Base-by-base conservation (phyloP, 495 filamentous ascomycete genomes). In the Hypoxylon fragiforme region DNA sequence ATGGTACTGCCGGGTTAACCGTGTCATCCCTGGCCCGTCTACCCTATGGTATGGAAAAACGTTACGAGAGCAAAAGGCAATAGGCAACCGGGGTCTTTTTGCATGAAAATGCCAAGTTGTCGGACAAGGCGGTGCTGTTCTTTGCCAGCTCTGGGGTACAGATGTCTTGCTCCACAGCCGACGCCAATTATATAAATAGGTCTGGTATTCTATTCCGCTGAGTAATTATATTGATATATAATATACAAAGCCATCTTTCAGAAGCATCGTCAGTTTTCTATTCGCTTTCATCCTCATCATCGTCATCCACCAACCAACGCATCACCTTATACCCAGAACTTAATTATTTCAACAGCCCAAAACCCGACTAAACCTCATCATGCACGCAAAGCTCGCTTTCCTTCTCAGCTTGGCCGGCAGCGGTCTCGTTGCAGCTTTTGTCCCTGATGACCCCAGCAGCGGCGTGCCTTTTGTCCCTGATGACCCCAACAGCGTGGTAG, bases 311-410 rank as follows among this genome's bases (percentile, higher is more conserved):
- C n/a, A 16, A 8, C 7, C 1, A 56, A 44, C 11, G n/a, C n/a
- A n/a, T n/a, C n/a, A n/a, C n/a, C n/a, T n/a, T n/a, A n/a, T n/a
- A n/a, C n/a, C n/a, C n/a, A n/a, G n/a, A n/a, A n/a, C n/a, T n/a
- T n/a, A n/a, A n/a, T n/a, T n/a, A n/a, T n/a, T n/a, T n/a, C n/a
- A n/a, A n/a, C n/a, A n/a, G n/a, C n/a, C n/a, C n/a, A n/a, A 42
- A 16, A 19, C 34, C 6, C 31, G n/a, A 13, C 31, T n/a, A 34
- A 34, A 12, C 24, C 31, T 28, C 38, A 45, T 15, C 44, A 60
- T 60, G 56, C 34, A 49, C 19, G 9, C 32, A 6, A 49, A 60
- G 28, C 34, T 44, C 4, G 28, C 45, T 9, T 34, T 60, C 13
- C 5, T 31, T 13, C 3, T 38, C 3, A 18, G 28, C 42, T 44